Percentiles rank a stretch among this genome's conserved stretches.
Evolutionary conservation across 2,329 filamentous ascomycete species (phyloP).

Genomic region (Nemania abortiva): DNA sequence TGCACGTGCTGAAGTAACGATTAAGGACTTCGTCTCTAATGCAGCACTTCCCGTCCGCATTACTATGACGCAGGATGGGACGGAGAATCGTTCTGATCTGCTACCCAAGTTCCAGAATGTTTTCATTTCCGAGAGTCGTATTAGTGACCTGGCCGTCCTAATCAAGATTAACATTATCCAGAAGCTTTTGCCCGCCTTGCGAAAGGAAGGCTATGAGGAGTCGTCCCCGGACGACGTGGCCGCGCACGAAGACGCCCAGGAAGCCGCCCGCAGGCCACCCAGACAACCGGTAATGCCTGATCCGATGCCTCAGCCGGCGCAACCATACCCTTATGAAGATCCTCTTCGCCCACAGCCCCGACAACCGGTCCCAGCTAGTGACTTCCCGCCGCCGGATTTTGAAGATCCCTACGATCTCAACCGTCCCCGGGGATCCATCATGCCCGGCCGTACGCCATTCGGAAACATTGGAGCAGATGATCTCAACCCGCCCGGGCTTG

Average conservation of each 20-base stretch:
- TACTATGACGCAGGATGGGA: constrained; percentile 58
- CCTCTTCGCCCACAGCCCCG: constrained; percentile 72
- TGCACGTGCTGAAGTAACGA: constrained; percentile 78
- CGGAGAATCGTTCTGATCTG: constrained; percentile 65
- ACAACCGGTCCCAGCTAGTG: constrained; percentile 74
- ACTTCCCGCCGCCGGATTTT: constrained; percentile 89
- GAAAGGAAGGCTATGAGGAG: constrained; percentile 84
- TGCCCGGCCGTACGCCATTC: constrained; percentile 66
- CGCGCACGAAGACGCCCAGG: constrained; percentile 57
- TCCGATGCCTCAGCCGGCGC: constrained; percentile 68
- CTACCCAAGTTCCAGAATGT: constrained; percentile 65
- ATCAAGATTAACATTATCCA: constrained; percentile 86
- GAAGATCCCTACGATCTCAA: constrained; percentile 93
- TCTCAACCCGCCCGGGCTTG: constrained; percentile 86
- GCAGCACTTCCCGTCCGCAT: constrained; percentile 68
- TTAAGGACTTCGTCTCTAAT: constrained; percentile 79
- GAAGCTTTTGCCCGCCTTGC: constrained; percentile 80
- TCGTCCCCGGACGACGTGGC: constrained; percentile 63
- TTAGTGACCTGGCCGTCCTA: constrained; percentile 75
- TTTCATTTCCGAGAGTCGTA: constrained; percentile 79
- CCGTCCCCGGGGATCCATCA: constrained; percentile 64
- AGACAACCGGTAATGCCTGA: constrained; percentile 61
- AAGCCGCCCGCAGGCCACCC: constrained; percentile 57
- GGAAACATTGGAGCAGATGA: constrained; percentile 84
- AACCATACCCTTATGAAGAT: constrained; percentile 75